Conservation (phyloP, 192 early-diverging fungal species). For the Coemansia sp. region DNA sequence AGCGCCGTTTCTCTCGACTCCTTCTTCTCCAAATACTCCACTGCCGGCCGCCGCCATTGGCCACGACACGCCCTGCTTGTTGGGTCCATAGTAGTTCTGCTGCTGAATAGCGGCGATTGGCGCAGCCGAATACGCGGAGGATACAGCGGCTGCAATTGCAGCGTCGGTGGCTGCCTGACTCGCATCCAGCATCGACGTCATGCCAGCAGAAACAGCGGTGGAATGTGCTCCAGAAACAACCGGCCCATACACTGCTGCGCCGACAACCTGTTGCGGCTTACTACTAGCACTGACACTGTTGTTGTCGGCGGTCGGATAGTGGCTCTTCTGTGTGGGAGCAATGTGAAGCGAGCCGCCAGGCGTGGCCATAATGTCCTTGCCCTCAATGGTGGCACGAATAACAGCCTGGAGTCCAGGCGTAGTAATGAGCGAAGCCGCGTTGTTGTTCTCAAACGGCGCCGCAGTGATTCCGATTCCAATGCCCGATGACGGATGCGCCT, state of each 20-base stretch:
- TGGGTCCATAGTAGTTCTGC: no score
- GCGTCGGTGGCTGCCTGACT: no score
- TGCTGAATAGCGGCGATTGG: no score
- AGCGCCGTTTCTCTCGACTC: not conserved
- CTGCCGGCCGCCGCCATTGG: not conserved
- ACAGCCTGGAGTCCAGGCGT: conserved; percentile 36
- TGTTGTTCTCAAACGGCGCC: conserved; percentile 6
- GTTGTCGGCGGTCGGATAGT: not conserved
- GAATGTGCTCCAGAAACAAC: not conserved
- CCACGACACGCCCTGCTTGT: no score
- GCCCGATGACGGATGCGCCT: conserved; percentile 12
- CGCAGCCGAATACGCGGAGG: no score
- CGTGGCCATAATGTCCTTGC: conserved; percentile 33
- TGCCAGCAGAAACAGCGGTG: no score
- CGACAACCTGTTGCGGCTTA: no score
- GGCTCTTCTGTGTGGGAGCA: not conserved
- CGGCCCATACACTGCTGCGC: no score
- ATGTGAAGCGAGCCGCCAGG: conserved; percentile 44
- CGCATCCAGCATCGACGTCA: no score
- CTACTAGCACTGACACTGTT: no score
- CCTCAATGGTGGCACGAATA: conserved; percentile 33
- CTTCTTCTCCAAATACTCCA: not conserved
- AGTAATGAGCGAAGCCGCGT: conserved; percentile 16
- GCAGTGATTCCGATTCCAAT: conserved; percentile 4
- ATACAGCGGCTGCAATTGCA: no score